These are phyloP conservation scores for Pharus latifolius DNA, from an alignment of 176 grass and related monocot species.

Conservation along the genomic window DNA sequence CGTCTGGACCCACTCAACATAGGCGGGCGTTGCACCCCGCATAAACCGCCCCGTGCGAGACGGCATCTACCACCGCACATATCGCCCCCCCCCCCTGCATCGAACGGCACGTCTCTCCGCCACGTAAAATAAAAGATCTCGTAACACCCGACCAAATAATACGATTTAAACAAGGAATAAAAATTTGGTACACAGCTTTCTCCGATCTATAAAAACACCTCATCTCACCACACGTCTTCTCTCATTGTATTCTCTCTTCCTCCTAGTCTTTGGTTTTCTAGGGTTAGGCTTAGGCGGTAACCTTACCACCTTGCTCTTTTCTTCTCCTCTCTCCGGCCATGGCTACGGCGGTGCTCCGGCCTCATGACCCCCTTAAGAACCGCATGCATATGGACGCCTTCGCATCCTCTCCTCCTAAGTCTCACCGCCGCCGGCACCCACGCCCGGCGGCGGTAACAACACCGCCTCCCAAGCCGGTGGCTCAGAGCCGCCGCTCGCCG, in stretches of 20 bases:
- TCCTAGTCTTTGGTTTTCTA: background rate
- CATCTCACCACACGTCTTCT: background rate
- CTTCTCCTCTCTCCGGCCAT: background rate
- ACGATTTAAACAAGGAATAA: background rate
- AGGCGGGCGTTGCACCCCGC: background rate
- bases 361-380: constrained; percentile 26
- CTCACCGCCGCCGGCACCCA: background rate
- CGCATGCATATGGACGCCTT: constrained; percentile 34
- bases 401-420: constrained; percentile 8
- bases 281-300: constrained; percentile 15
- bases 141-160: background rate
- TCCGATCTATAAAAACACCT: constrained; percentile 1
- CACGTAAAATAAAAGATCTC: background rate
- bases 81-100: background rate
- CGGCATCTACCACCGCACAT: constrained; percentile 1
- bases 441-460: background rate
- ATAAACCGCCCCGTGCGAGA: background rate
- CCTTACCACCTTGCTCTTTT: background rate
- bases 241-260: background rate
- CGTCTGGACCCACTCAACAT: constrained; percentile 3
- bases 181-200: background rate
- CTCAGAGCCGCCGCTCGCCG: background rate
- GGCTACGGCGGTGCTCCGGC: constrained; percentile 43
- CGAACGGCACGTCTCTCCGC: background rate
- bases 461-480: background rate